Conservation (phyloP, 164 flowering plant species). For the Cinnamomum micranthum region DNA sequence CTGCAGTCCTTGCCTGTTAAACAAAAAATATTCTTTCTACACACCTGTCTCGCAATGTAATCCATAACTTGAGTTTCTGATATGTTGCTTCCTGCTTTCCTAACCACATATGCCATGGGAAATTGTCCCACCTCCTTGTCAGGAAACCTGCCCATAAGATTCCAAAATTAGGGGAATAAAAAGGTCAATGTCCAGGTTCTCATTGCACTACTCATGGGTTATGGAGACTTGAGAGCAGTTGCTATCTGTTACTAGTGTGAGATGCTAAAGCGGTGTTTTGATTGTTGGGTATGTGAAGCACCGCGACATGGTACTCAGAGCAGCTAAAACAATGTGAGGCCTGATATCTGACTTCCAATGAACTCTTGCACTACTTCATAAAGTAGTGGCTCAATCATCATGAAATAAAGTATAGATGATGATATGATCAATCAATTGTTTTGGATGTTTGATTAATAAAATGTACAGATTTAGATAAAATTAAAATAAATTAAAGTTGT, state of each 20-base stretch:
- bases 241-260: not conserved
- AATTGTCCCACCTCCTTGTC: conserved; percentile 81
- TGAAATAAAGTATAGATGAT: not conserved
- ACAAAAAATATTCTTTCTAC: too few species aligned
- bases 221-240: not conserved
- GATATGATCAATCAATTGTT: not conserved
- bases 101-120: conserved; percentile 91
- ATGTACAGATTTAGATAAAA: too few species aligned
- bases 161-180: not conserved
- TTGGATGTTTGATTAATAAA: too few species aligned
- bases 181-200: not conserved
- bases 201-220: not conserved
- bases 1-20: too few species aligned
- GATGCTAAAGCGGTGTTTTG: not conserved
- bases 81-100: conserved; percentile 52
- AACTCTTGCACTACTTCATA: not conserved
- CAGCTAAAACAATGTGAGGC: too few species aligned
- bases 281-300: not conserved
- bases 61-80: conserved; percentile 59
- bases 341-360: too few species aligned
- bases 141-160: conserved; percentile 50
- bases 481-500: too few species aligned
- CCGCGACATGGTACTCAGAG: too few species aligned
- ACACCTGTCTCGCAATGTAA: conserved; percentile 69
- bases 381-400: not conserved